Conservation (phyloP, 176 grass and related monocot species). For the Elymus sibiricus region DNA sequence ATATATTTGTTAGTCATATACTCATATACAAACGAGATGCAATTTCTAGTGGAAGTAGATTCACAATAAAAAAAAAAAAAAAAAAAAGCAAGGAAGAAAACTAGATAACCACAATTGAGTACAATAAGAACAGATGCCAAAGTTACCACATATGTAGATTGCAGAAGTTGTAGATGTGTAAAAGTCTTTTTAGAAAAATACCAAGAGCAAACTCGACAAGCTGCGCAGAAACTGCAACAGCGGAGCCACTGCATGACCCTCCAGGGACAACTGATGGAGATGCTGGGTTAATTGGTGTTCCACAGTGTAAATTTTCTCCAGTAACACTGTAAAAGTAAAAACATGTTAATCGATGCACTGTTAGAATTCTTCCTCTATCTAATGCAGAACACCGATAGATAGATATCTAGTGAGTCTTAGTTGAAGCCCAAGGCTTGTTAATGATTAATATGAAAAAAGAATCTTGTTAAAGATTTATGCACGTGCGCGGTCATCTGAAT, state of each 20-base stretch:
- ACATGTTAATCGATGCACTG: conserved; percentile 18
- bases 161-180: neutral
- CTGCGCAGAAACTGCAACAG: conserved; percentile 78
- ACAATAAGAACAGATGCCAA: neutral
- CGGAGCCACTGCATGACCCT: conserved; percentile 91
- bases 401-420: neutral
- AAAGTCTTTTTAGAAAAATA: conserved; percentile 33
- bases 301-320: conserved; percentile 85
- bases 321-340: conserved; percentile 62
- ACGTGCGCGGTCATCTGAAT: neutral
- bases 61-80: neutral
- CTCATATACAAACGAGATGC: neutral
- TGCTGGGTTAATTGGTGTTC: conserved; percentile 61
- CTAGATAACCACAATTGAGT: neutral
- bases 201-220: conserved; percentile 92
- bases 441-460: neutral
- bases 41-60: neutral
- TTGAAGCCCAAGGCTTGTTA: neutral
- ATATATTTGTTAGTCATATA: neutral
- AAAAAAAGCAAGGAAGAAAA: neutral
- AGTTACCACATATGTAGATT: conserved; percentile 8
- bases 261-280: conserved; percentile 59
- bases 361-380: conserved; percentile 1
- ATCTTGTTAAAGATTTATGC: neutral
- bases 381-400: neutral